Conservation (phyloP, 78 protist species). For the Dictyostelium discoideum region DNA sequence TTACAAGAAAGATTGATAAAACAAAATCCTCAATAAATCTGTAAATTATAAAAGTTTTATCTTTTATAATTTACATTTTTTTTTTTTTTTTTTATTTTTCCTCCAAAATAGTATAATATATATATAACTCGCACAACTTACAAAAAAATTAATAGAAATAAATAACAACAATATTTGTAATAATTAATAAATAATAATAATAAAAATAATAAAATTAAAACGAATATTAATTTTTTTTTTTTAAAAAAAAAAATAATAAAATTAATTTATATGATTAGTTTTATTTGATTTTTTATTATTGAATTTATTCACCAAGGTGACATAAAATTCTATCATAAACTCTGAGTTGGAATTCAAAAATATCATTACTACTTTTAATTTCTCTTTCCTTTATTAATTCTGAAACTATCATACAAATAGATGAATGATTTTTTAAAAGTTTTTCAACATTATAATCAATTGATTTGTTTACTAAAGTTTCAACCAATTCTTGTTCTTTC, state of each 20-base stretch:
- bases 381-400: not conserved
- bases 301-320: not conserved
- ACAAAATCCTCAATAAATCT: not conserved
- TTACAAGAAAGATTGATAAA: not conserved
- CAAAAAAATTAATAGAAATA: too few species aligned
- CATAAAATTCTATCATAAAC: not conserved
- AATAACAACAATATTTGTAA: too few species aligned
- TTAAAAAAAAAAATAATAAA: not conserved
- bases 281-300: not conserved
- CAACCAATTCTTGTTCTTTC: not conserved
- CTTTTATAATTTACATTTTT: not conserved
- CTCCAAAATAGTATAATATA: not conserved
- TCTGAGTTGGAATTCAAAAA: not conserved
- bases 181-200: not conserved
- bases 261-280: not conserved
- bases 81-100: not conserved
- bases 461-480: not conserved
- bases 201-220: not conserved
- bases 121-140: too few species aligned
- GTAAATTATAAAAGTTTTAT: not conserved
- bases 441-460: not conserved
- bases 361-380: not conserved
- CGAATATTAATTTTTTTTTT: not conserved
- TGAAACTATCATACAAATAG: not conserved
- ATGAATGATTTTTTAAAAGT: conserved; percentile 6